These are phyloP conservation scores for Fonsecaea nubica DNA, from an alignment of 2,329 filamentous ascomycete species.

Conservation along the genomic window DNA sequence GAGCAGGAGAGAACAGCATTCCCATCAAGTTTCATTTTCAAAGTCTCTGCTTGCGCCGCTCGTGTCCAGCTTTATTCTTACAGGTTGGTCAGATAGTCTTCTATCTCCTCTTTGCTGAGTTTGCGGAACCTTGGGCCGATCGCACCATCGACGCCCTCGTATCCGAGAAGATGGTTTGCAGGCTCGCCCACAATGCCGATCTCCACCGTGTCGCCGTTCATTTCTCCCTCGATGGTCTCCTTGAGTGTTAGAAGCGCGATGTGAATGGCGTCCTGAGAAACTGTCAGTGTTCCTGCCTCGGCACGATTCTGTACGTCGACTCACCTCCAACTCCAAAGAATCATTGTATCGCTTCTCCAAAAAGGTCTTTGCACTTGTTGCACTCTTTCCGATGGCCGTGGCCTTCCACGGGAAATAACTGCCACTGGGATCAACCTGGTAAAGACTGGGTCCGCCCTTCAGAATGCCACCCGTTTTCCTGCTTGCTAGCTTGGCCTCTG, in stretches of 20 bases:
- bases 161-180: conserved; percentile 88
- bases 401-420: conserved; percentile 99
- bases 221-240: conserved; percentile 99
- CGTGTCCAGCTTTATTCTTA: conserved; percentile 47
- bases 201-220: conserved; percentile 98
- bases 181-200: conserved; percentile 98
- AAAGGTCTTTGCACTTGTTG: conserved; percentile 98
- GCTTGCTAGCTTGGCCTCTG: conserved; percentile 74
- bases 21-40: not conserved
- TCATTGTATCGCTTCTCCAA: conserved; percentile 99
- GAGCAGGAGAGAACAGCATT: not conserved
- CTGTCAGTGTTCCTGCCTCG: conserved; percentile 19
- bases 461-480: conserved; percentile 94
- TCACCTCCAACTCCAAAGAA: conserved; percentile 82
- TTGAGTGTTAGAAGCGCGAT: conserved; percentile 97
- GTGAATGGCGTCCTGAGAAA: conserved; percentile 80
- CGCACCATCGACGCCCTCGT: conserved; percentile 85
- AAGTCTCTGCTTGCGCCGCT: not conserved
- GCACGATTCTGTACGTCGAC: not conserved
- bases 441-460: conserved; percentile 95
- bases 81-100: conserved; percentile 99
- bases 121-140: conserved; percentile 89
- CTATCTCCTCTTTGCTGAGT: conserved; percentile 95
- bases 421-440: conserved; percentile 98
- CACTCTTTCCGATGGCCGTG: conserved; percentile 97